Evolutionary conservation across 352 stramenopile genomes (phyloP), one percentile per base, ranked within the genome.

Genomic region (Phytophthora vignae): DNA sequence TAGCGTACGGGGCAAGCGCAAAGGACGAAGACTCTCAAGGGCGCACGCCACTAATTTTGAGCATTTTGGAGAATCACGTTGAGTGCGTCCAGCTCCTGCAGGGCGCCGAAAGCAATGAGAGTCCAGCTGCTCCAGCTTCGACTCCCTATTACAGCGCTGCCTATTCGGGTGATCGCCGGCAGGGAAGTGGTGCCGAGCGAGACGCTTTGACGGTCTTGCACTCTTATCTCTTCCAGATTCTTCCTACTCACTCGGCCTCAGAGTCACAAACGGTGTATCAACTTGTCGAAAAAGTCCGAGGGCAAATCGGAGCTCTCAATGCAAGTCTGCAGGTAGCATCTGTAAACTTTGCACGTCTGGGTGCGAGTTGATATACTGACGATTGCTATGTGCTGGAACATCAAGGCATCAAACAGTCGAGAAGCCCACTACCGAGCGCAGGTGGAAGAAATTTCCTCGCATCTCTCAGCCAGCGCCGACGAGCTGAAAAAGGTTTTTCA

Each of bases 51-150:
- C 61, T 95, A 14, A 77, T 92, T 17, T 62, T 92, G 11, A 90
- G 82, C 15, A 91, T 92, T 33, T 78, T 95, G 63, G 85, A 91
- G 63, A 93, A 91, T 31, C 83, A 85, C 7, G 71, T 92, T 3
- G 79, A 84, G 33, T 92, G 87, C 42, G 83, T 87, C 3, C 83
- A 93, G 48, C 57, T 92, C 5, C 55, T 95, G 8, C 87, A 94
- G 61, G 70, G 33, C 25, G 55, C 65, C 2, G 66, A 76, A 33
- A 73, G 36, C 50, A 72, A 27, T 12, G 12, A 55, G 6, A 74
- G n/a, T 48, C 36, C 49, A 62, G 29, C 38, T 14, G 70, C 58
- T 22, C 22, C 68, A 55, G 10, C 27, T 1, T 36, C 60, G 53
- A 5, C 38, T 38, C 46, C 70, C 25, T 69, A 61, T 25, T 63